Base-by-base conservation (phyloP, 1,284 basidiomycete species). In the Trichosporon asahii region DNA sequence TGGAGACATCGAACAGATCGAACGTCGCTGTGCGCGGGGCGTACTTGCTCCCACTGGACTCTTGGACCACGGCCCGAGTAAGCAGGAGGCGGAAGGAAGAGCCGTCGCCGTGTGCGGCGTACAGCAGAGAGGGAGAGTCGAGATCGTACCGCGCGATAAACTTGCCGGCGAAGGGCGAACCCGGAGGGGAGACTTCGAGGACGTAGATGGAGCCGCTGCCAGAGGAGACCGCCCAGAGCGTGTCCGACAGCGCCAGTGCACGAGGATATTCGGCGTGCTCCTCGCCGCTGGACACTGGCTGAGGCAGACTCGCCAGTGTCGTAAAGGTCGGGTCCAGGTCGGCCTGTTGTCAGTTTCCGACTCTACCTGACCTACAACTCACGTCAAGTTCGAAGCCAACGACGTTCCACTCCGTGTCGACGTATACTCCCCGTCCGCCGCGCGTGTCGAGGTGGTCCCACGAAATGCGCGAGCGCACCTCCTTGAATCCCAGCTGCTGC, bases 381-480 rank as follows among this genome's bases (percentile, higher is more conserved):
- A 76, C 81, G 71, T 86, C 82, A 21, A 93, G 72, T 65, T 85
- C 83, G n/a, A 92, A 85, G 3, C 88, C 79, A 31, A 92, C 85
- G 5, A 94, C 88, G 65, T 85, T 86, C 73, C 88, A 88, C 9
- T 89, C 86, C 35, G 85, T 84, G 77, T 95, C 93, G 35, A 95
- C 83, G 77, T 93, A 96, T 15, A 90, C 81, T 1, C 74, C 73
- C 66, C 86, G 85, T 7, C 85, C 84, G 27, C 85, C 83, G 7
- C 78, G 75, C 0, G 89, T 82, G 11, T 86, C 82, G 2, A 96
- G 86, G 78, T 95, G 94, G 76, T 96, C 94, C 83, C 94, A 92
- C 35, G 89, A 87, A 63, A 95, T 93, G 55, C 94, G 86, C 72
- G 89, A 90, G 77, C 92, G 89, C 44, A 94, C 90, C 78, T 96